Base-by-base conservation (phyloP, 202 grass and related monocot species). In the Setaria italica region DNA sequence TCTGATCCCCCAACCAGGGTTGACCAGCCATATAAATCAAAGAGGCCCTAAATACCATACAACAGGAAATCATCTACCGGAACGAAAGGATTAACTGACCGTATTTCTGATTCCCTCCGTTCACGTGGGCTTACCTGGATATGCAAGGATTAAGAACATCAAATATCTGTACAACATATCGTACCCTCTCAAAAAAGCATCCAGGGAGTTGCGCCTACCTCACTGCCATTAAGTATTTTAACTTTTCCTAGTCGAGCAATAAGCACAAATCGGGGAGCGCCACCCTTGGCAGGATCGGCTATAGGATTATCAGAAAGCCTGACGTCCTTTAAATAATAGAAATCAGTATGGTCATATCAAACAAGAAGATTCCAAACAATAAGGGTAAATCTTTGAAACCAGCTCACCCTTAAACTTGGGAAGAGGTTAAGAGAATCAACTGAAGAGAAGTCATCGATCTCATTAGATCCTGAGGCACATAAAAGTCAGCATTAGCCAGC, bases 231-330 rank as follows among this genome's bases (percentile, higher is more conserved):
- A 54, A 99, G 87, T 80, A 92, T 78, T 72, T 92, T 90, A 66
- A 92, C 76, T 63, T 99, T 94, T 79, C 88, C 82, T 12, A 99
- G 90, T 49, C 90, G 91, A 77, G 96, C 96, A 89, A 99, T 58
- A 86, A 95, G 91, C 79, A 95, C 91, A 91, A 94, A 99, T 59
- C 96, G 90, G 37, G 89, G 86, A 65, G 87, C 84, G 69, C 93
- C 96, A 59, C 96, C 91, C 88, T 87, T 95, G 62, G 89, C 63
- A 74, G 93, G 91, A 81, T 95, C 93, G 60, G 90, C 86, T 73
- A 99, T 69, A 89, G 93, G 96, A 95, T 94, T 99, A 70, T 94
- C 93, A 91, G 96, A 99, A 80, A 99, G 77, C 82, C 96, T 95
- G 64, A 95, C 79, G 2, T 99, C 96, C 93, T 99, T 93, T 33